phyloP scores from a whole-genome alignment of 495 filamentous ascomycete genomes.

The Astrothelium subdiscretum region DNA sequence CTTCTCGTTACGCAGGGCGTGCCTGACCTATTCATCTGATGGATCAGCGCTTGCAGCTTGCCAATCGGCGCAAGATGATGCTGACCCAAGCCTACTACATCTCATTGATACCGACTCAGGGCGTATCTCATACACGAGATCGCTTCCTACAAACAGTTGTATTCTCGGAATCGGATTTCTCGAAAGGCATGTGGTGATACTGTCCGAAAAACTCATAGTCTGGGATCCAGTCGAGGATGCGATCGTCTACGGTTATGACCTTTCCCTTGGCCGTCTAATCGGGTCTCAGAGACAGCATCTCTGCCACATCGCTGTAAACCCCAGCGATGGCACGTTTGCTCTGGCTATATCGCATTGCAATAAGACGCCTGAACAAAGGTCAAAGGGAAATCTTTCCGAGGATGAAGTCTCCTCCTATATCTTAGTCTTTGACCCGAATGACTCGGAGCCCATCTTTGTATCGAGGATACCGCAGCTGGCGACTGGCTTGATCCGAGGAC shows the following conservation, averaged over 20 bases:
- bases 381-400: constrained; percentile 6
- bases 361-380: not conserved
- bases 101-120: constrained; percentile 51
- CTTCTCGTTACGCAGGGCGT: constrained; percentile 30
- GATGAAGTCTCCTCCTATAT: constrained; percentile 17
- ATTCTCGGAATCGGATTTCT: constrained; percentile 47
- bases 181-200: constrained; percentile 47
- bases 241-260: constrained; percentile 37
- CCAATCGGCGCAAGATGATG: constrained; percentile 32
- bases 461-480: constrained; percentile 43
- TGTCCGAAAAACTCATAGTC: constrained; percentile 42
- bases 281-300: constrained; percentile 14
- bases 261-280: constrained; percentile 18
- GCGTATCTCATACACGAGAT: constrained; percentile 38
- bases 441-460: constrained; percentile 36
- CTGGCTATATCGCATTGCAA: not conserved
- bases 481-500: constrained; percentile 8
- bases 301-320: constrained; percentile 51
- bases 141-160: constrained; percentile 42
- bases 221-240: constrained; percentile 56
- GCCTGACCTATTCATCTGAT: constrained; percentile 69
- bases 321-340: constrained; percentile 30
- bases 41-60: constrained; percentile 66
- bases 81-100: constrained; percentile 40
- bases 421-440: constrained; percentile 42